Evolutionary conservation across 352 stramenopile species (phyloP).

Genomic region (Phytophthora podocarpi): DNA sequence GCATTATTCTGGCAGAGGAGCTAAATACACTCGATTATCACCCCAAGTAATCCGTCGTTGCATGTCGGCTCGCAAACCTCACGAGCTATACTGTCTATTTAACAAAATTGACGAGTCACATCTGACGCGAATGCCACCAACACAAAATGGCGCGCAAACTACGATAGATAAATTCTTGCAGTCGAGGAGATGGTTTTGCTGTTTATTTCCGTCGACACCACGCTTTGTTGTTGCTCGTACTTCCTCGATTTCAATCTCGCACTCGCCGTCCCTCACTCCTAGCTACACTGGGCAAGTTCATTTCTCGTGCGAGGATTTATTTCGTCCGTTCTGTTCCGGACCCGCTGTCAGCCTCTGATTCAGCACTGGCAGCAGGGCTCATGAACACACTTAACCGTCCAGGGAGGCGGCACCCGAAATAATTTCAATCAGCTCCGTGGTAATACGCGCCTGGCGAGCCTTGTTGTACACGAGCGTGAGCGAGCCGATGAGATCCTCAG

Average conservation of each 20-base stretch:
- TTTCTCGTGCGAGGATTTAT: conserved; percentile 16
- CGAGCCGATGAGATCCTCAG: conserved; percentile 96
- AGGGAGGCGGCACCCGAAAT: conserved; percentile 97
- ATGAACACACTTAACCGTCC: conserved; percentile 73
- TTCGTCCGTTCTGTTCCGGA: conserved; percentile 28
- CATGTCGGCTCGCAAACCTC: too few species aligned
- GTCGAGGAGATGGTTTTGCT: conserved; percentile 35
- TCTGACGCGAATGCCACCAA: too few species aligned
- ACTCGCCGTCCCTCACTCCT: conserved; percentile 20
- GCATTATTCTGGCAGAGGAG: conserved; percentile 25
- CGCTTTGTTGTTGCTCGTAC: conserved; percentile 32
- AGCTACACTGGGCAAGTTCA: conserved; percentile 30
- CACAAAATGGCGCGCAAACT: too few species aligned
- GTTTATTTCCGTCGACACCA: conserved; percentile 48
- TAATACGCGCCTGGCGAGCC: conserved; percentile 96
- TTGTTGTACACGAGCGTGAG: conserved; percentile 92
- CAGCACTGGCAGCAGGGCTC: conserved; percentile 11
- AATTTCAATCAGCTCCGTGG: conserved; percentile 98
- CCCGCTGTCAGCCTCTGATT: conserved; percentile 16
- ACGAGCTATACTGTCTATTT: too few species aligned
- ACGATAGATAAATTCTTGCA: conserved; percentile 4
- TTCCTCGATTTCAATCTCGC: conserved; percentile 29
- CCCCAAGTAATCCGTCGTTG: not conserved
- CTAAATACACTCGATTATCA: conserved; percentile 27
- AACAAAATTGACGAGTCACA: too few species aligned